A percentile compares a stretch with the other conserved stretches of the same genome.
Conservation (phyloP, 495 filamentous ascomycete species). For the Tuber indicum region DNA sequence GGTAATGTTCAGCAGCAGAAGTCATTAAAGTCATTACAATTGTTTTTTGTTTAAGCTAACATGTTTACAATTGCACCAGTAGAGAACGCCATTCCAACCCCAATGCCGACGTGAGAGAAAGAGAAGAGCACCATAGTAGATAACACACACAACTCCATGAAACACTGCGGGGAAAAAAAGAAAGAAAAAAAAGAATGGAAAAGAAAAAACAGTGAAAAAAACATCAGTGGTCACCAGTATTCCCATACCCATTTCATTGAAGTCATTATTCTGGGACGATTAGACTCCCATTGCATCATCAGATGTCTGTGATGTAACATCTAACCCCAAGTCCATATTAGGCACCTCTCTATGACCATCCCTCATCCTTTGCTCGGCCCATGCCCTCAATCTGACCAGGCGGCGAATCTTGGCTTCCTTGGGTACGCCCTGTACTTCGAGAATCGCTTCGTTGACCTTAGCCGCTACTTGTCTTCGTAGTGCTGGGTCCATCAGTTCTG, state of each 20-base stretch:
- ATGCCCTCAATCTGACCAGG: slow-evolving; percentile 72
- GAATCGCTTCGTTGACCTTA: slow-evolving; percentile 79
- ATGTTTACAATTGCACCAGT: slow-evolving; percentile 7
- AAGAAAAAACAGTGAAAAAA: neutral
- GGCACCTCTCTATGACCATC: slow-evolving; percentile 69
- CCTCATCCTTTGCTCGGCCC: slow-evolving; percentile 73
- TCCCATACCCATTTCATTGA: slow-evolving; percentile 21
- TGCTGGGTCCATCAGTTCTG: slow-evolving; percentile 66
- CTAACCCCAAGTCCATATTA: slow-evolving; percentile 64
- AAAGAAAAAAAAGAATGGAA: neutral
- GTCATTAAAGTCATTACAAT: neutral
- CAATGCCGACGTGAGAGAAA: slow-evolving; percentile 26
- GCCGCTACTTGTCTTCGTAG: slow-evolving; percentile 76
- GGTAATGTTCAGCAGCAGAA: neutral
- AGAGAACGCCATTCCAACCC: slow-evolving; percentile 26
- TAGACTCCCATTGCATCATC: slow-evolving; percentile 33
- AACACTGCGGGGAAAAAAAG: neutral
- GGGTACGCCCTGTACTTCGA: slow-evolving; percentile 61
- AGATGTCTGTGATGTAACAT: slow-evolving; percentile 32
- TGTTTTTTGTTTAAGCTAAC: neutral
- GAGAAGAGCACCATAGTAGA: slow-evolving; percentile 16
- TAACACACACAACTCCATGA: slow-evolving; percentile 17
- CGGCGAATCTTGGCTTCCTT: slow-evolving; percentile 73
- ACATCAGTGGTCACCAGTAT: neutral
- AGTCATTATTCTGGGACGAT: slow-evolving; percentile 20